Evolutionary conservation across 495 filamentous ascomycete species (phyloP).

Genomic region (Daldinia decipiens): DNA sequence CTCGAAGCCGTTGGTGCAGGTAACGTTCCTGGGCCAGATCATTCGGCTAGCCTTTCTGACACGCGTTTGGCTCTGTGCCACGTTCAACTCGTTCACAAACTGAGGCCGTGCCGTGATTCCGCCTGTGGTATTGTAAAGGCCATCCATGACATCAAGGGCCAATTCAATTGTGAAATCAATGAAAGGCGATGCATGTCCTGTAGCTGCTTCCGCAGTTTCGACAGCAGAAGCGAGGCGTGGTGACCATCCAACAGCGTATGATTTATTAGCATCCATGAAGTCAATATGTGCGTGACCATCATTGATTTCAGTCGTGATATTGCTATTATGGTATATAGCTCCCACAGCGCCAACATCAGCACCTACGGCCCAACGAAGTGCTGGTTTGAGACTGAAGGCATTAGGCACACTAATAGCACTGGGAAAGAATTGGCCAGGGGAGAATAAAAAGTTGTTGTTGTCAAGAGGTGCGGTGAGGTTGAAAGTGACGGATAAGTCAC

Average conservation of each 20-base stretch:
- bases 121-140: conserved; percentile 23
- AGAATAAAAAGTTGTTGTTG: conserved; percentile 34
- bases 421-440: conserved; percentile 42
- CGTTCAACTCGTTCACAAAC: conserved; percentile 37
- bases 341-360: conserved; percentile 44
- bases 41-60: conserved; percentile 33
- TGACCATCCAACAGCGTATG: conserved; percentile 42
- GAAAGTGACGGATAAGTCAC: conserved; percentile 41
- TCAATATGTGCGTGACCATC: conserved; percentile 49
- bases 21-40: conserved; percentile 35
- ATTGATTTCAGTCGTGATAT: conserved; percentile 34
- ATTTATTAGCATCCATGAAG: conserved; percentile 35
- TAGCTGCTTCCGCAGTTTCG: conserved; percentile 36
- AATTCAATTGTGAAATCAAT: conserved; percentile 37
- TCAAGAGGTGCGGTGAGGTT: conserved; percentile 35
- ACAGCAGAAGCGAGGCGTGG: conserved; percentile 39
- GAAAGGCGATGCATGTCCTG: conserved; percentile 38
- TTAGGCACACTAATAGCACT: conserved; percentile 41
- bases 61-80: conserved; percentile 31
- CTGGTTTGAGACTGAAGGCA: conserved; percentile 43
- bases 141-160: conserved; percentile 31
- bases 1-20: conserved; percentile 36
- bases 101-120: conserved; percentile 31
- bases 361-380: conserved; percentile 42
- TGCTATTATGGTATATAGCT: conserved; percentile 34